Evolutionary conservation across 768 basidiomycete genomes (phyloP), one percentile per base, ranked within the genome.

Genomic region (Collybiopsis confluens): DNA sequence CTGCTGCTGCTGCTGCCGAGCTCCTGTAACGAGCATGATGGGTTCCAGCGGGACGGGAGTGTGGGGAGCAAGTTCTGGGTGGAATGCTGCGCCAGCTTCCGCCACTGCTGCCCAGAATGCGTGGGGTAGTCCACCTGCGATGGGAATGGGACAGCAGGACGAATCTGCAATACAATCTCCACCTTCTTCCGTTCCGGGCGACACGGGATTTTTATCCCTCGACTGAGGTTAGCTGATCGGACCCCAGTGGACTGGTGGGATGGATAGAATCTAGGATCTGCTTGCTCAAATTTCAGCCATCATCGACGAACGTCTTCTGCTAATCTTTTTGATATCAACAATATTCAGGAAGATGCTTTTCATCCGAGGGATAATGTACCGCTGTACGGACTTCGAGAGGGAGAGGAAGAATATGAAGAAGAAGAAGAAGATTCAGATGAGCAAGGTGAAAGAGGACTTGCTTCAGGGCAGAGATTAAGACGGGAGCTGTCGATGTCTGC

Each of bases 31-130:
- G 50, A 77, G 80, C 63, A 79, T 85, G 81, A 69, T 82, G 57
- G 82, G 83, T 7, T 70, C 63, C 6, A 70, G 65, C 23, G 83
- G 85, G 2, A 67, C 72, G 8, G 82, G 83, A 2, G 68, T 76
- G 59, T 90, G 88, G 89, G 87, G 86, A 30, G 75, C 74, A 3
- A 77, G 72, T 10, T 83, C 87, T 3, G 86, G 83, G 7, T 90
- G 86, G 87, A 73, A 69, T 30, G 56, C 64, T 15, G 49, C 44
- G 23, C 56, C 60, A n/a, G 61, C 62, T 21, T 57, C 69, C 18
- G 61, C 70, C n/a, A n/a, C n/a, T n/a, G n/a, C n/a, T 7, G 59
- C 70, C n/a, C 77, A 74, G 10, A 74, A 71, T 56, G 59, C 74
- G 1, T 80, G 77, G 78, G 68, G 66, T 20, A 55, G 59, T 8